A percentile compares a stretch with the other conserved stretches of the same genome.
phyloP scores from a whole-genome alignment of 768 basidiomycete species.

The Lentinus tigrinus region DNA sequence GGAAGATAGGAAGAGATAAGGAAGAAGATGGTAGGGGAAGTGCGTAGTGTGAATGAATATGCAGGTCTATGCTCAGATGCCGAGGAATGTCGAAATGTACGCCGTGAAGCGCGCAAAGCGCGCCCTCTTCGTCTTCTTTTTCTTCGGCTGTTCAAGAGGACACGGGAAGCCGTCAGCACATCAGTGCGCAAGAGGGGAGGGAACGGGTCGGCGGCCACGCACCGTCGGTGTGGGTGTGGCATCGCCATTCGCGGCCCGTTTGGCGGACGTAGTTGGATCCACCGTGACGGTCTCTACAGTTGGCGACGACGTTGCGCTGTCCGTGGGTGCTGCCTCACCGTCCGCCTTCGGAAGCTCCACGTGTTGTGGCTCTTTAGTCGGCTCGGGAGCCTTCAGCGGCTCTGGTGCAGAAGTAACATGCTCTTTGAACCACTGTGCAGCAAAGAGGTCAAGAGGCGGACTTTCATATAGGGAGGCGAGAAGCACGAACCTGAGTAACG shows the following conservation, averaged over 20 bases:
- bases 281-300: constrained; percentile 11
- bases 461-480: too few relatives aligned
- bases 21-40: neutral
- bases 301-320: constrained; percentile 2
- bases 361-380: neutral
- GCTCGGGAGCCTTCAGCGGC: neutral
- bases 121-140: constrained; percentile 26
- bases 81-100: constrained; percentile 28
- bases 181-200: neutral
- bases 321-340: neutral
- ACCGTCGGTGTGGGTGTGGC: constrained; percentile 7
- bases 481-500: constrained; percentile 45
- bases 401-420: constrained; percentile 23
- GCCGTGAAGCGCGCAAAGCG: constrained; percentile 26
- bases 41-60: neutral
- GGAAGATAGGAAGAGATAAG: neutral
- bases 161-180: neutral
- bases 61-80: constrained; percentile 14
- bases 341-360: constrained; percentile 2
- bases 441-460: neutral
- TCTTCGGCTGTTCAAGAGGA: constrained; percentile 10
- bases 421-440: constrained; percentile 31
- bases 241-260: constrained; percentile 11
- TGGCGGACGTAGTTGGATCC: neutral
- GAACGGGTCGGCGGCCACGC: neutral